phyloP scores from a whole-genome alignment of 164 flowering plant species.

The Kingdonia uniflora region DNA sequence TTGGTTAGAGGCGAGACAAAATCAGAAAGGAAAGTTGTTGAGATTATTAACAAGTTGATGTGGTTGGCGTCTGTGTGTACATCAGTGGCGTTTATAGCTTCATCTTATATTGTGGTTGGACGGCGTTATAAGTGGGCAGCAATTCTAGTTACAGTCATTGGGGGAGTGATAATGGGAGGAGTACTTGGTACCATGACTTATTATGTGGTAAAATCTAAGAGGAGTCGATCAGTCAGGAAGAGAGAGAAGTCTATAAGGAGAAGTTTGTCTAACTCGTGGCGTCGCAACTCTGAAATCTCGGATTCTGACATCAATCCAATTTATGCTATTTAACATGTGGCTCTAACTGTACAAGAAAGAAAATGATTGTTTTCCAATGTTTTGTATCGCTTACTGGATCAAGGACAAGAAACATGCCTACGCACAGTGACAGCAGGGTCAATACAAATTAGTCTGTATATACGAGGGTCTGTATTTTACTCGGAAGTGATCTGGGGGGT shows the following conservation, averaged over 20 bases:
- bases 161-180: slow-evolving; percentile 54
- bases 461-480: no score
- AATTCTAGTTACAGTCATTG: slow-evolving; percentile 42
- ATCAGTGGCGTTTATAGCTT: slow-evolving; percentile 51
- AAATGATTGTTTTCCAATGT: no score
- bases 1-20: slow-evolving; percentile 72
- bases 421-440: no score
- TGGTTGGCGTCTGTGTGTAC: slow-evolving; percentile 83
- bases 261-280: slow-evolving; percentile 69
- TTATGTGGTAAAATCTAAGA: slow-evolving; percentile 44
- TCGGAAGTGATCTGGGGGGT: no score
- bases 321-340: slow-evolving; percentile 19
- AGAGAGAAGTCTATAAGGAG: slow-evolving; percentile 33
- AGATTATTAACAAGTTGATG: slow-evolving; percentile 73
- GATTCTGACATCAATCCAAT: slow-evolving; percentile 68
- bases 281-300: slow-evolving; percentile 47
- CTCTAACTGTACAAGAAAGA: no score
- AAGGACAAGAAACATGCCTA: no score
- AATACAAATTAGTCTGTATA: no score
- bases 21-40: slow-evolving; percentile 53
- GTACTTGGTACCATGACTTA: slow-evolving; percentile 65
- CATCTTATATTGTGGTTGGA: slow-evolving; percentile 68
- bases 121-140: slow-evolving; percentile 48
- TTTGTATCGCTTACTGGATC: no score
- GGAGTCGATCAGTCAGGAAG: slow-evolving; percentile 33